phyloP scores from a whole-genome alignment of 2,329 filamentous ascomycete genomes.

The Gyromitra esculenta region DNA sequence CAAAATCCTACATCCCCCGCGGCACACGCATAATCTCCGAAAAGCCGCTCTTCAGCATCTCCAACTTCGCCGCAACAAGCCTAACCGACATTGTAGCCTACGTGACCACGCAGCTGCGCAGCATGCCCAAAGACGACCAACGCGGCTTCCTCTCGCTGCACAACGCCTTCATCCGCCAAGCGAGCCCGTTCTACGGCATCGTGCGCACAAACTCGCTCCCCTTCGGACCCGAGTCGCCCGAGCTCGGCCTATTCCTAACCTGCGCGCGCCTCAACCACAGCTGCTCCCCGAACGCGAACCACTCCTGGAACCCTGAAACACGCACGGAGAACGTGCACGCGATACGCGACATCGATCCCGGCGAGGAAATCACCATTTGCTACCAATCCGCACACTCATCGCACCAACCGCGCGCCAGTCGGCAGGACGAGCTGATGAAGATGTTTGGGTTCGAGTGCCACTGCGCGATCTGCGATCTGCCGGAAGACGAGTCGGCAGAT shows the following conservation, averaged over 20 bases:
- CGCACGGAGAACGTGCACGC: constrained; percentile 57
- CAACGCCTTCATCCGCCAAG: constrained; percentile 52
- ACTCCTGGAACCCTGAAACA: constrained; percentile 58
- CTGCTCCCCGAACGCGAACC: constrained; percentile 58
- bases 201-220: constrained; percentile 50
- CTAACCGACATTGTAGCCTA: constrained; percentile 47
- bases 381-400: constrained; percentile 54
- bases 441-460: constrained; percentile 53
- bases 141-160: constrained; percentile 51
- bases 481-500: constrained; percentile 51
- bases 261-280: constrained; percentile 59
- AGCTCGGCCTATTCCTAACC: constrained; percentile 57
- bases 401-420: constrained; percentile 15
- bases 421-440: constrained; percentile 42
- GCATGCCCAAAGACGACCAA: constrained; percentile 48
- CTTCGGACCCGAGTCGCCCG: constrained; percentile 55
- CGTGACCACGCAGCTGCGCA: constrained; percentile 42
- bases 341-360: constrained; percentile 56
- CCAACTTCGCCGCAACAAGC: constrained; percentile 48
- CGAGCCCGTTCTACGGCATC: constrained; percentile 52
- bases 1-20: constrained; percentile 56
- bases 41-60: constrained; percentile 55
- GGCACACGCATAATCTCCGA: constrained; percentile 58
- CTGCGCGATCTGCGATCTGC: constrained; percentile 48
- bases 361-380: constrained; percentile 59